Base-by-base conservation (phyloP, 441 rosid species). In the Mallotus repandus region DNA sequence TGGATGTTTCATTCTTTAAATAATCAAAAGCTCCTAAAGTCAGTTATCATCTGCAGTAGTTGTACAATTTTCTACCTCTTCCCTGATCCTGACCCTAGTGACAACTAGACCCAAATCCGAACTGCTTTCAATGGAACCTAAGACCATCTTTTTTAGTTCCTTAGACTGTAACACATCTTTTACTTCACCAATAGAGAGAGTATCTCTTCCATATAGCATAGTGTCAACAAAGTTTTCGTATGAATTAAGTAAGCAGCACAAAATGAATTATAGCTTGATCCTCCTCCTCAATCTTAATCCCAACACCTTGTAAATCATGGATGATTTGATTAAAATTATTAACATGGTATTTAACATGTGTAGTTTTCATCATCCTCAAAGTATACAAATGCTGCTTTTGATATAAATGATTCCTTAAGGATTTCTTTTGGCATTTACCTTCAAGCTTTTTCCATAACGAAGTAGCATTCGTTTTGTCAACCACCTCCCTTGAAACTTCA, bases 211-310 rank as follows among this genome's bases (percentile, higher is more conserved):
- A 69, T n/a, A 69, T 0, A 69, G 0, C 8, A 54, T 55, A 41
- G 63, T 55, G 19, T 69, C 63, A 52, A 69, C 18, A 55, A 69
- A 69, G 10, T 55, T 55, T n/a, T 69, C 63, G 55, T 69, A 69
- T 25, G 15, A 69, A 52, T n/a, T 69, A 0, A 15, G n/a, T 52
- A 55, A 55, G 12, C 29, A 69, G 55, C 35, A 52, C 29, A 54
- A 0, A 18, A 69, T n/a, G 14, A 69, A 35, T 69, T 29, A 69
- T 54, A 25, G 32, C 7, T 35, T 69, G 35, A 54, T 54, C 52
- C 52, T 35, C 52, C 6, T 54, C 62, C 25, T 69, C n/a, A n/a
- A 69, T 55, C 25, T 29, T 55, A 55, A 55, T 15, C 18, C 8
- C 18, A 15, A 16, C 71, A 68, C 18, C 32, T 29, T 29, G 0